Evolutionary conservation across 768 basidiomycete genomes (phyloP), one percentile per base, ranked within the genome.

Genomic region (Mycena venus): DNA sequence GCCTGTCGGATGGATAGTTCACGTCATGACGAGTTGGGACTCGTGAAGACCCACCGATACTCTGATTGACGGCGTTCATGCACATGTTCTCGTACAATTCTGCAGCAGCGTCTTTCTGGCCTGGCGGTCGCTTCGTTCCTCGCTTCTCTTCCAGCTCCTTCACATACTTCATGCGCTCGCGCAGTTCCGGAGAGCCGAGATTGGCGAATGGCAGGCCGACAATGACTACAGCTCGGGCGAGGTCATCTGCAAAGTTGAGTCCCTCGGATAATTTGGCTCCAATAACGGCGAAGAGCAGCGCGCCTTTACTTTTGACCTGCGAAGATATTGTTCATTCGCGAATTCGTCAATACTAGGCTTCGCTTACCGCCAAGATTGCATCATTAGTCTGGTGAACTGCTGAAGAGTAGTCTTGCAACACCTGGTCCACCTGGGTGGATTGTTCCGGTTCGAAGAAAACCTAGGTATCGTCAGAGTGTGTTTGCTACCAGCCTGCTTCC

Each of bases 191-290:
- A 0, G 96, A 97, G n/a, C 91, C 92, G 40, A 95, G 88, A 82
- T 98, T 99, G 11, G 98, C 93, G 82, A 96, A 99, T 0, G 98
- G 98, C 4, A 99, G 88, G 4, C 98, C 98, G 58, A 98, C 88
- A 70, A 97, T 90, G 34, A 97, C 86, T 27, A 98, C 95, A 14
- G 92, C 94, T 34, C 97, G 93, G 3, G 97, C 96, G 19, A 96
- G 90, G 59, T 92, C 89, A 80, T 96, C 94, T 23, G 92, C 89
- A 78, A 94, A 94, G 78, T 93, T 93, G 44, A 93, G 82, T 10
- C 97, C 98, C 84, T 99, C 98, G 0, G 96, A 97, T n/a, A 99
- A 89, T 81, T 99, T 99, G 31, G 97, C 98, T 21, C 97, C 97
- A 31, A 99, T 93, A 12, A 99, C 98, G 2, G 98, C 98, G 68